Conservation (phyloP, 768 basidiomycete species). For the Cyclocybe cylindracea region DNA sequence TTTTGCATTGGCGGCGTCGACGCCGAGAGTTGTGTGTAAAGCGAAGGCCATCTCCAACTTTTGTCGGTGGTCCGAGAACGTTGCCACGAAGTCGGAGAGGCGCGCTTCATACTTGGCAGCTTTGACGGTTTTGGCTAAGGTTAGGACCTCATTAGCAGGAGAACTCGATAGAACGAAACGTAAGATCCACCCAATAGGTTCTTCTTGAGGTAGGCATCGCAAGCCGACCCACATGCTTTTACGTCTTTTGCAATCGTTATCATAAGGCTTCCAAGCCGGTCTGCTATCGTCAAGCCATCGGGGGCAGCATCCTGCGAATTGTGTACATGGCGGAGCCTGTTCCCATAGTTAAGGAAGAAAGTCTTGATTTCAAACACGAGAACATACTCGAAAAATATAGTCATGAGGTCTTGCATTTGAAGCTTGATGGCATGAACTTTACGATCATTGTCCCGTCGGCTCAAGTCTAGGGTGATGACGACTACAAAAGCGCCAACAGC, state of each 20-base stretch:
- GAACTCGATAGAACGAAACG: constrained; percentile 4
- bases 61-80: constrained; percentile 34
- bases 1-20: constrained; percentile 34
- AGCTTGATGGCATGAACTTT: constrained; percentile 46
- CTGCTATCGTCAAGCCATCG: constrained; percentile 31
- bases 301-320: constrained; percentile 24
- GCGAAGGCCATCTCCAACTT: constrained; percentile 37
- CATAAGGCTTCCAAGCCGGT: constrained; percentile 29
- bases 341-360: neutral
- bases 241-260: constrained; percentile 39
- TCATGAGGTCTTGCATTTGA: constrained; percentile 54
- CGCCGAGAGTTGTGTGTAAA: constrained; percentile 37
- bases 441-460: constrained; percentile 51
- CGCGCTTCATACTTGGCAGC: constrained; percentile 36
- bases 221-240: constrained; percentile 41
- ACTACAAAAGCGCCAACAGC: constrained; percentile 52
- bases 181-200: constrained; percentile 33
- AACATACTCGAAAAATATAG: constrained; percentile 43
- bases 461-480: constrained; percentile 47
- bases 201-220: constrained; percentile 48
- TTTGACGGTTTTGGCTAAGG: constrained; percentile 36
- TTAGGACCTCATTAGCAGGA: neutral
- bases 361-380: neutral
- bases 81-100: constrained; percentile 30
- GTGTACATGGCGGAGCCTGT: constrained; percentile 29